These are phyloP conservation scores for Sanghuangporus weigelae DNA, from an alignment of 1,284 basidiomycete species.

Conservation along the genomic window DNA sequence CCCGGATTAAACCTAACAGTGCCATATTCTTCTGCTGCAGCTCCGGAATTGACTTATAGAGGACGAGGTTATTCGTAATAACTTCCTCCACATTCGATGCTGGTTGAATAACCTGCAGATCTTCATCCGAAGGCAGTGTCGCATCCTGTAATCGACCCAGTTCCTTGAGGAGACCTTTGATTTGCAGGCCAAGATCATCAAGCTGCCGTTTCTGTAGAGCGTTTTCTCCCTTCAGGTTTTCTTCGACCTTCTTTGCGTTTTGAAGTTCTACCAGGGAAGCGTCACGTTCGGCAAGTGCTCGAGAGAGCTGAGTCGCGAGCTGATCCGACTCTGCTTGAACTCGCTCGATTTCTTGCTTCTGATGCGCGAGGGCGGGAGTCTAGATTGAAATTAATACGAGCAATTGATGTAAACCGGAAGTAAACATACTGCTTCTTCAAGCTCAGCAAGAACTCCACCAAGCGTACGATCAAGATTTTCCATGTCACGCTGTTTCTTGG, in stretches of 20 bases:
- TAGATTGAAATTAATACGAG: constrained; percentile 28
- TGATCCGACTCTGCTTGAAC: constrained; percentile 72
- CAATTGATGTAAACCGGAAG: background rate
- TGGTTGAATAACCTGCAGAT: constrained; percentile 51
- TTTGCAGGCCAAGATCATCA: constrained; percentile 83
- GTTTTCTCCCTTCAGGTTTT: constrained; percentile 48
- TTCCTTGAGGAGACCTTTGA: constrained; percentile 76
- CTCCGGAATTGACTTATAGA: constrained; percentile 77
- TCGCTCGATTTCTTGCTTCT: constrained; percentile 80
- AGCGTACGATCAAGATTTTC: constrained; percentile 77
- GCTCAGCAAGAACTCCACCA: constrained; percentile 70
- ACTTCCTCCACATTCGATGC: constrained; percentile 67
- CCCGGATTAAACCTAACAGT: constrained; percentile 78
- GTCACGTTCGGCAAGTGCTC: constrained; percentile 67
- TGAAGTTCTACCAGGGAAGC: constrained; percentile 46
- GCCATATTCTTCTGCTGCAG: constrained; percentile 91
- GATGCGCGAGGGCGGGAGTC: constrained; percentile 85
- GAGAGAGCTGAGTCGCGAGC: constrained; percentile 74
- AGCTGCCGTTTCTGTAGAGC: constrained; percentile 72
- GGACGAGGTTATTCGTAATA: constrained; percentile 86
- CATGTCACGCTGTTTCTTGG: constrained; percentile 73
- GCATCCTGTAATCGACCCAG: constrained; percentile 80
- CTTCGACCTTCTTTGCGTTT: constrained; percentile 58
- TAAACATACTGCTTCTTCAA: constrained; percentile 77
- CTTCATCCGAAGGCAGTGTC: constrained; percentile 66